Conservation (phyloP, 306 rosid genomes). For the Sicyos edulis region DNA sequence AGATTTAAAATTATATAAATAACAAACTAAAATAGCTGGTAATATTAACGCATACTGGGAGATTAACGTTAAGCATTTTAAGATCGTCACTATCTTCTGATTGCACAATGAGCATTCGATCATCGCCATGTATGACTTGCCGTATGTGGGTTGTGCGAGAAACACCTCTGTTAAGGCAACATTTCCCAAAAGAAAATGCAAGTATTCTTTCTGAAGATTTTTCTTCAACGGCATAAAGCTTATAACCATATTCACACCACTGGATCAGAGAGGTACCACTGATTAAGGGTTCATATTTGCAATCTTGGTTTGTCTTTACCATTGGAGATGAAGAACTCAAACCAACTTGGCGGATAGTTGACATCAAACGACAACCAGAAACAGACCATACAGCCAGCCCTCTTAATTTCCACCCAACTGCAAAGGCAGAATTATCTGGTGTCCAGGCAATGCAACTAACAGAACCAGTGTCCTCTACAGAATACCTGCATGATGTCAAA, state of each 20-base stretch:
- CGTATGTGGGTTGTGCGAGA: constrained; percentile 80
- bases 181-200: constrained; percentile 90
- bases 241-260: constrained; percentile 93
- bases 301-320: constrained; percentile 68
- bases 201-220: constrained; percentile 68
- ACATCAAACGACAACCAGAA: constrained; percentile 83
- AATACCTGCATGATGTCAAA: constrained; percentile 51
- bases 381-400: constrained; percentile 98
- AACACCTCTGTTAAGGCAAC: constrained; percentile 97
- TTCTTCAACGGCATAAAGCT: constrained; percentile 80
- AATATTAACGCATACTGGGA: constrained; percentile 69
- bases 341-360: constrained; percentile 85
- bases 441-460: constrained; percentile 97
- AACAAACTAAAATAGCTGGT: constrained; percentile 23
- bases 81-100: constrained; percentile 96
- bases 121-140: constrained; percentile 89
- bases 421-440: constrained; percentile 95
- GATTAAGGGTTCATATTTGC: constrained; percentile 80
- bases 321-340: constrained; percentile 86
- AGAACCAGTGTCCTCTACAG: constrained; percentile 89
- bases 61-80: constrained; percentile 84
- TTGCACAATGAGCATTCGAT: constrained; percentile 80
- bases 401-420: constrained; percentile 94
- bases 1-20: constrained; percentile 11
- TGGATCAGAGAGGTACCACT: constrained; percentile 87